Percentiles rank a stretch among this genome's conserved stretches.
These are phyloP conservation scores for Lobosporangium transversale DNA, from an alignment of 192 early-diverging fungal species.

Conservation along the genomic window DNA sequence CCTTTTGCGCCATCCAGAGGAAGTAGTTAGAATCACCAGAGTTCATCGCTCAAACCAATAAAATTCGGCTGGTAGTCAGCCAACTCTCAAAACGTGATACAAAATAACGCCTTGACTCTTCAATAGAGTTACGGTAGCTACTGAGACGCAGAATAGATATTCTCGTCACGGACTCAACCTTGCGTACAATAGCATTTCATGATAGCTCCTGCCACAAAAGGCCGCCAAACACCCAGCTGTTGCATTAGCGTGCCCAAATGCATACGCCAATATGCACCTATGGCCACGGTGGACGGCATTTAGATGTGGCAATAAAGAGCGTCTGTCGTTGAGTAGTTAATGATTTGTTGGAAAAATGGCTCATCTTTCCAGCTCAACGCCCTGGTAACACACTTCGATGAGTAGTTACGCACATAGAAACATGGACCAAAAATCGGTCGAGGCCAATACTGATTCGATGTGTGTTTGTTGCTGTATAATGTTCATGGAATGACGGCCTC, in stretches of 20 bases:
- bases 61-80: too few species aligned
- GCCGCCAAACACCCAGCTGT: neutral
- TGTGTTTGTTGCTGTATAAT: neutral
- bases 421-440: neutral
- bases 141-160: too few species aligned
- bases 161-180: neutral
- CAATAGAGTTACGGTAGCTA: too few species aligned
- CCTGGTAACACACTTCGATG: neutral
- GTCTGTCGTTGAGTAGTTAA: neutral
- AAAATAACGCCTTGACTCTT: too few species aligned
- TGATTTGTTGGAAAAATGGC: neutral
- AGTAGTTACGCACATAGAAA: constrained; percentile 1
- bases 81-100: too few species aligned
- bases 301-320: neutral
- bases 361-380: neutral
- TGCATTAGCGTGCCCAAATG: neutral
- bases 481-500: neutral
- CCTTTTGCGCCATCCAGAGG: too few species aligned
- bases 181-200: neutral
- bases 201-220: neutral
- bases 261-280: neutral
- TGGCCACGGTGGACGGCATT: neutral
- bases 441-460: neutral
- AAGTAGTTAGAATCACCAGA: too few species aligned
- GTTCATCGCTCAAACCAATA: too few species aligned